Evolutionary conservation across 1,284 basidiomycete genomes (phyloP), one percentile per base, ranked within the genome.

Genomic region (Ceratobasidium sp.): DNA sequence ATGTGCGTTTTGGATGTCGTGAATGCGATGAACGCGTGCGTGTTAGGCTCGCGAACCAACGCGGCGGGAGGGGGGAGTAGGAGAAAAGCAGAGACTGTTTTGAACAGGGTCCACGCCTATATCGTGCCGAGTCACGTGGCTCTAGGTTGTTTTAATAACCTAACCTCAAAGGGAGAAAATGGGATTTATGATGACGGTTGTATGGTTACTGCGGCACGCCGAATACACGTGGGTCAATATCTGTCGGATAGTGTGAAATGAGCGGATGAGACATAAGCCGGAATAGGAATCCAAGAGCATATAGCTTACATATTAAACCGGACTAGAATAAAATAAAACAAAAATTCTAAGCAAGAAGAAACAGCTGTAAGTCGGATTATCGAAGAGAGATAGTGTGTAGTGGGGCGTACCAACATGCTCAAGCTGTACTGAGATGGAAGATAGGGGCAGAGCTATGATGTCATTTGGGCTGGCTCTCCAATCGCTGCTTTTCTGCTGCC

Each of bases 401-500:
- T n/a, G n/a, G n/a, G n/a, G n/a, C n/a, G n/a, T n/a, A n/a, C n/a
- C n/a, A n/a, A n/a, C n/a, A n/a, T n/a, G n/a, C n/a, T n/a, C n/a
- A n/a, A n/a, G n/a, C n/a, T n/a, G 37, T n/a, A 23, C 37, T 28
- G 20, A 63, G n/a, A 63, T 63, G 31, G 3, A n/a, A 37, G 28
- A 69, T 23, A 56, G 20, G 35, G 20, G 37, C 42, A 37, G 39
- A 35, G 23, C 33, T 5, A 37, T 58, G 47, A 31, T 31, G 35
- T 64, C 47, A 74, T 64, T 54, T 74, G 8, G 58, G 35, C 33
- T 42, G 71, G 28, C 49, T 45, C 28, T 56, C 60, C 35, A 53
- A 20, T 8, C 39, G 63, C 47, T 64, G 66, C 47, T 61, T 79
- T 54, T 78, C 68, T 26, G 45, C 77, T 53, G 60, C 79, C n/a